These are phyloP conservation scores for Triglochin maritima DNA, from an alignment of 106 monocot genomes.

Conservation along the genomic window DNA sequence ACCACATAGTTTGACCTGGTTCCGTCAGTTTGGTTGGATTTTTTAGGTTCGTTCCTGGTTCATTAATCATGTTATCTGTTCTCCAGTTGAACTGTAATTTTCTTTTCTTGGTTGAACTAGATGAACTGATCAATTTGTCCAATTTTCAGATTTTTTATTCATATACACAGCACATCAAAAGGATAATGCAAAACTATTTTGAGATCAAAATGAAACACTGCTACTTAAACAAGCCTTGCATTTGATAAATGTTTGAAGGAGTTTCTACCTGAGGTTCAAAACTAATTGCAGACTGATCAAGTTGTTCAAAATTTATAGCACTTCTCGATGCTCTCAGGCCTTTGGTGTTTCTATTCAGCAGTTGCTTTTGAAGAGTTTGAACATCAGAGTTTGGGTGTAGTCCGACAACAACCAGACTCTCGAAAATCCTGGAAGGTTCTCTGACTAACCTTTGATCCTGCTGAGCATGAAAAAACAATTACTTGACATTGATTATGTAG, in stretches of 20 bases:
- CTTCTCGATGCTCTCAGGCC: constrained; percentile 37
- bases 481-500: not conserved
- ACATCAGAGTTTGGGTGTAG: constrained; percentile 63
- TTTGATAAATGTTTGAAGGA: not conserved
- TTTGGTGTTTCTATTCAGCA: constrained; percentile 34
- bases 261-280: constrained; percentile 74
- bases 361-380: constrained; percentile 44
- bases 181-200: too few species aligned
- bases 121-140: not conserved
- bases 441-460: constrained; percentile 63
- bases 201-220: not conserved
- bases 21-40: too few species aligned
- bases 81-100: too few species aligned
- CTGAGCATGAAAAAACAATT: constrained; percentile 8
- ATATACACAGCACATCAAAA: not conserved
- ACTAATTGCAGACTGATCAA: constrained; percentile 47
- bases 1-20: too few species aligned
- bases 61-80: too few species aligned
- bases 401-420: constrained; percentile 91
- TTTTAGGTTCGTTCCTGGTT: too few species aligned
- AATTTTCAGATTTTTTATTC: not conserved
- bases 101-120: not conserved
- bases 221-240: not conserved
- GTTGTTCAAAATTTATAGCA: constrained; percentile 39
- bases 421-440: constrained; percentile 76